A percentile compares a stretch with the other conserved stretches of the same genome.
Evolutionary conservation across 2,329 filamentous ascomycete species (phyloP).

Genomic region (Westerdykella aurantiaca): DNA sequence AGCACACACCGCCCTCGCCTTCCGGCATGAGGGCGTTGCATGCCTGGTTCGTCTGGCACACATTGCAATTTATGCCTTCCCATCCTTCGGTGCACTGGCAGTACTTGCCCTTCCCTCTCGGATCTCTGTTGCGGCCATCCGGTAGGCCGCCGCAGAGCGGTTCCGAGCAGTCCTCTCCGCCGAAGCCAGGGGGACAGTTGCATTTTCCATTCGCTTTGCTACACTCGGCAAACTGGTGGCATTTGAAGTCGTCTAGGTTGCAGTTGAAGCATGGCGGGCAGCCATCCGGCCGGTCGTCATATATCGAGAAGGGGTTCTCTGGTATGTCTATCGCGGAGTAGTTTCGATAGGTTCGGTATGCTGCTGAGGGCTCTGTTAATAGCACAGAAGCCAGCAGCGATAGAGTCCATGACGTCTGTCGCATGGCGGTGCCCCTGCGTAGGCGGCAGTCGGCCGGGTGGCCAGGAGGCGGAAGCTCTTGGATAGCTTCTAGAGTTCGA

Average conservation of each 20-base stretch:
- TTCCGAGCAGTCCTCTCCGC: constrained; percentile 85
- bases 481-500: constrained; percentile 12
- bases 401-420: constrained; percentile 27
- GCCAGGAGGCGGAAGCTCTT: constrained; percentile 15
- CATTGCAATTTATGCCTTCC: constrained; percentile 94
- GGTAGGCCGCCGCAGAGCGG: constrained; percentile 87
- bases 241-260: constrained; percentile 84
- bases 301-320: constrained; percentile 56
- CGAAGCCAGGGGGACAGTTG: constrained; percentile 84
- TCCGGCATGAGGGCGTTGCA: constrained; percentile 86
- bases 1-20: constrained; percentile 78
- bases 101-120: constrained; percentile 58
- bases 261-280: constrained; percentile 97
- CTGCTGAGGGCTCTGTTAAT: constrained; percentile 16
- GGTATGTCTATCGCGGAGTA: constrained; percentile 50
- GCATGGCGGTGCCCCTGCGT: constrained; percentile 23
- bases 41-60: constrained; percentile 76
- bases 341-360: constrained; percentile 31
- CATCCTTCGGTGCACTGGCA: constrained; percentile 92
- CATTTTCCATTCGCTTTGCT: constrained; percentile 90
- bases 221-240: constrained; percentile 84
- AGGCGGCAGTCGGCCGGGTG: constrained; percentile 7
- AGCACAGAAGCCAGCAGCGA: constrained; percentile 25
- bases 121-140: constrained; percentile 70
- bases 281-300: constrained; percentile 66